A percentile compares a stretch with the other conserved stretches of the same genome.
These are phyloP conservation scores for Picea abies DNA, from an alignment of 83 land plant species.

Conservation along the genomic window DNA sequence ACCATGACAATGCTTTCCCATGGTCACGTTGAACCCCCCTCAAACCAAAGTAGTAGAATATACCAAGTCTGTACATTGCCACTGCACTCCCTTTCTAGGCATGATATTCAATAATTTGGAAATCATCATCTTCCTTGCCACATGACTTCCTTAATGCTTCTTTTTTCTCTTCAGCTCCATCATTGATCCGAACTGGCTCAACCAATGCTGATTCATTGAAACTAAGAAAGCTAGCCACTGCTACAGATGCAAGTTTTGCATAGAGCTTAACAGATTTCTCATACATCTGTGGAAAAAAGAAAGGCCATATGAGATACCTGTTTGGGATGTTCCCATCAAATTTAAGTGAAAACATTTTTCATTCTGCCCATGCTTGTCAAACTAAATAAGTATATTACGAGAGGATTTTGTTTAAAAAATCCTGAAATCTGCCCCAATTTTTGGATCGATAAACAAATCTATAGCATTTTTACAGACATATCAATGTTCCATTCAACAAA, in stretches of 20 bases:
- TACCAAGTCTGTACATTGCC: conserved; percentile 87
- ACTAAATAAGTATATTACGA: neutral
- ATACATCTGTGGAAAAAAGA: conserved; percentile 62
- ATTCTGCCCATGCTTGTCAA: neutral
- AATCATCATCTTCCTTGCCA: conserved; percentile 98
- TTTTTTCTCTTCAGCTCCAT: conserved; percentile 93
- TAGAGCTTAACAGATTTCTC: conserved; percentile 87
- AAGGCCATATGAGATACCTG: conserved; percentile 4
- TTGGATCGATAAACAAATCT: neutral
- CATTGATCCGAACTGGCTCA: conserved; percentile 81
- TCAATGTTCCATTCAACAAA: neutral
- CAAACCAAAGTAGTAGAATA: conserved; percentile 89
- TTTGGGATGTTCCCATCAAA: conserved; percentile 5
- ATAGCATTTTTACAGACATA: neutral
- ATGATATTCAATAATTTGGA: conserved; percentile 94
- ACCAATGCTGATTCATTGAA: conserved; percentile 86
- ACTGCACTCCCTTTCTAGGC: conserved; percentile 87
- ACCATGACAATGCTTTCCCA: conserved; percentile 78
- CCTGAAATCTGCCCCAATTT: neutral
- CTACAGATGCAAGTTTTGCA: conserved; percentile 89
- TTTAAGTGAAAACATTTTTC: neutral
- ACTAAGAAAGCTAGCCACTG: conserved; percentile 78
- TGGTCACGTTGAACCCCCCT: conserved; percentile 86
- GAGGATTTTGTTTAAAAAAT: neutral
- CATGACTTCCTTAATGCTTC: conserved; percentile 83